Conservation (phyloP, 768 basidiomycete species). For the Russula lepida region DNA sequence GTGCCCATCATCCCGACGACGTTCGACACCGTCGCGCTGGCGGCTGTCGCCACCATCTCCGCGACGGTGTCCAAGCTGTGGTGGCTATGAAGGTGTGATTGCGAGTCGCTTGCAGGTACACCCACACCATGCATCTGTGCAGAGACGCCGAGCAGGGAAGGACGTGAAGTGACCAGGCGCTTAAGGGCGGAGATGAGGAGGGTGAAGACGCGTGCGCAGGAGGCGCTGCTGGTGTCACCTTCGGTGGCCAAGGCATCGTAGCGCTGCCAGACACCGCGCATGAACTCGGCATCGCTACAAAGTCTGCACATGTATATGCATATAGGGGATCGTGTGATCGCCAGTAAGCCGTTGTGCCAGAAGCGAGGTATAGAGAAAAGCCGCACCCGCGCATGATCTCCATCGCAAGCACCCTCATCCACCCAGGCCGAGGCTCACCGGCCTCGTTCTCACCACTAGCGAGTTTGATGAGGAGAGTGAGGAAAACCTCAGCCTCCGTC, state of each 20-base stretch:
- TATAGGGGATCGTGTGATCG: neutral
- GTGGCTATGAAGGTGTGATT: slow-evolving; percentile 39
- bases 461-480: slow-evolving; percentile 8
- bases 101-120: slow-evolving; percentile 35
- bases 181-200: slow-evolving; percentile 78
- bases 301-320: neutral
- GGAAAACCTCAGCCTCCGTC: slow-evolving; percentile 57
- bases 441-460: slow-evolving; percentile 1
- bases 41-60: slow-evolving; percentile 76
- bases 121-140: slow-evolving; percentile 80
- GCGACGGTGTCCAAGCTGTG: slow-evolving; percentile 62
- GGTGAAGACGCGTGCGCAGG: slow-evolving; percentile 63
- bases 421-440: slow-evolving; percentile 7
- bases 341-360: neutral
- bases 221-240: slow-evolving; percentile 49
- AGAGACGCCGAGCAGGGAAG: slow-evolving; percentile 69
- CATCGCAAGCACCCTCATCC: slow-evolving; percentile 22
- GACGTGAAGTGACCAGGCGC: slow-evolving; percentile 82
- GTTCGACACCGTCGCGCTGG: slow-evolving; percentile 75
- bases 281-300: slow-evolving; percentile 18
- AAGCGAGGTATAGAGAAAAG: neutral
- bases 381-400: slow-evolving; percentile 18
- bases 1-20: slow-evolving; percentile 81
- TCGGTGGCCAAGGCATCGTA: slow-evolving; percentile 26
- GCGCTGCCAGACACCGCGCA: slow-evolving; percentile 18